Percentiles rank a stretch among this genome's conserved stretches.
Evolutionary conservation across 2,329 filamentous ascomycete species (phyloP).

Genomic region (Taxawa tesnikishii): DNA sequence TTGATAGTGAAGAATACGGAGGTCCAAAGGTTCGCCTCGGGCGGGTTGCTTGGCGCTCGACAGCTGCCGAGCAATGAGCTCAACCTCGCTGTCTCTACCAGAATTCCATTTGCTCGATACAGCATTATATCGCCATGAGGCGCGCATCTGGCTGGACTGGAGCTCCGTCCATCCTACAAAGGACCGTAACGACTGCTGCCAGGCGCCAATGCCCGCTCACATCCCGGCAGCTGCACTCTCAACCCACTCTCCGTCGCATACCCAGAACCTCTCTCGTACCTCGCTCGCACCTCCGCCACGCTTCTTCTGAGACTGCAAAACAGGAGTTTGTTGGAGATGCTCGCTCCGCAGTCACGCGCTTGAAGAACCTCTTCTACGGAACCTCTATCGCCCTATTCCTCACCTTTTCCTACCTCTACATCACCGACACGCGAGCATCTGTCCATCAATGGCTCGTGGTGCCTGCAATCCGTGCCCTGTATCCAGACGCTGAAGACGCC

Average conservation of each 20-base stretch:
- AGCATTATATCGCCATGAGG: background rate
- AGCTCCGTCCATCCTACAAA: background rate
- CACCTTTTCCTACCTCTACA: slow-evolving; percentile 36
- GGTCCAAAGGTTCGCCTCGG: too few species aligned
- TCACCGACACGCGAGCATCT: slow-evolving; percentile 41
- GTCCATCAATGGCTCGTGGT: slow-evolving; percentile 42
- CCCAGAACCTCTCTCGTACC: background rate
- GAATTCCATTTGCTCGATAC: too few species aligned
- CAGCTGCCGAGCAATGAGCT: too few species aligned
- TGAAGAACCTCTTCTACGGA: slow-evolving; percentile 40
- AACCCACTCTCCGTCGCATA: background rate
- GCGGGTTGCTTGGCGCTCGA: too few species aligned
- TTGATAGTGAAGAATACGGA: too few species aligned
- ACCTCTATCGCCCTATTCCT: slow-evolving; percentile 39
- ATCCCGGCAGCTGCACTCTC: background rate
- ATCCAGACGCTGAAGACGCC: slow-evolving; percentile 78
- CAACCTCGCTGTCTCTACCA: too few species aligned
- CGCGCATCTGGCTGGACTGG: background rate
- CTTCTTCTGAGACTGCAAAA: background rate
- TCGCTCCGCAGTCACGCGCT: slow-evolving; percentile 27
- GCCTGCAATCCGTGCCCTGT: slow-evolving; percentile 51
- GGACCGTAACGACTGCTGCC: too few species aligned
- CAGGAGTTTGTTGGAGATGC: slow-evolving; percentile 16
- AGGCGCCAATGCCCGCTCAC: background rate
- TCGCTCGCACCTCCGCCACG: background rate